Base-by-base conservation (phyloP, 2,329 filamentous ascomycete species). In the Chrysoporthe puriensis region DNA sequence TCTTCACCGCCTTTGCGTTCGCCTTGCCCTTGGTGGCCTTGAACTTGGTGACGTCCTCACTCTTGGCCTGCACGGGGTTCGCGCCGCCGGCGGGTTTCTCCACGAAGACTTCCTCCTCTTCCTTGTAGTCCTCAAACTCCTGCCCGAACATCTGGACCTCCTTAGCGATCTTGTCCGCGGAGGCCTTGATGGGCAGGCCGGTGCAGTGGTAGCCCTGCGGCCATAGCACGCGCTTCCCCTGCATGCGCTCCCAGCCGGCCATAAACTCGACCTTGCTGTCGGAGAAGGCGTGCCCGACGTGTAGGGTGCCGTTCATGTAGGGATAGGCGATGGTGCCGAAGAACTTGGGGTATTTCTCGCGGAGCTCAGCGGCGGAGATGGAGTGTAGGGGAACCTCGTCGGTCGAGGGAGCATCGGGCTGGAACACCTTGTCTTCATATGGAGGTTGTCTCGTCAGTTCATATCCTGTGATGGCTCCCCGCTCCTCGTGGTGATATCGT, bases 181-280 rank as follows among this genome's bases (percentile, higher is more conserved):
- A 96, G 6, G 96, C 94, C 81, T 97, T 97, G 84, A 99, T 99
- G 58, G 94, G 94, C 91, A 99, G 96, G 74, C 96, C 96, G 0
- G 95, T 98, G 81, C 91, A 93, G 84, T 99, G 96, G 83, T 94
- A 99, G 43, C 95, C 96, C 76, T 96, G 90, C 67, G 96, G 96
- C 78, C 96, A 97, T 64, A 98, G 84, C 67, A 90, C 86, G 64
- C 91, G 86, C 84, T 95, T 95, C 76, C 96, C 96, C 78, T 94
- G 88, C 93, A 98, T 96, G 66, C 95, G 87, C 59, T 91, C 90
- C 76, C 93, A 94, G 56, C 95, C 93, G 34, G 91, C 88, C 67
- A 90, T 90, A 79, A 98, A 99, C 81, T 99, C 96, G 74, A 97
- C 89, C 81, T 99, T 99, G 76, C 88, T 92, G 70, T 92, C 89